Evolutionary conservation across 2,329 filamentous ascomycete genomes (phyloP).

Genomic region (Penicillium aurantiogriseum): DNA sequence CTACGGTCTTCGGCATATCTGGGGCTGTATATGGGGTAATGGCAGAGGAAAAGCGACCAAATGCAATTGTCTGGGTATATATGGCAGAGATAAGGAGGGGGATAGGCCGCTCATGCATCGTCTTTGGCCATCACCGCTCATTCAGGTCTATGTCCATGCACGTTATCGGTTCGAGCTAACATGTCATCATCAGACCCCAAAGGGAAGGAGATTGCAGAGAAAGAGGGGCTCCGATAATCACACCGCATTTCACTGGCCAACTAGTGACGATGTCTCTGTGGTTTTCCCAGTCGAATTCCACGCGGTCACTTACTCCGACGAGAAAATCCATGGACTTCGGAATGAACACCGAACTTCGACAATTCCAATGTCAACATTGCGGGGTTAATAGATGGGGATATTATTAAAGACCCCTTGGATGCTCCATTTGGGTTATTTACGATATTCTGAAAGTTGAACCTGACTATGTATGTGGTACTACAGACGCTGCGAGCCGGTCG

Average conservation of each 20-base stretch:
- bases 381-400: neutral
- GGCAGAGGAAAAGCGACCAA: too few species aligned
- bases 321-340: neutral
- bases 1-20: too few species aligned
- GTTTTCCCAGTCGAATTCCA: neutral
- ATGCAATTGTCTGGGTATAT: too few species aligned
- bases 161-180: neutral
- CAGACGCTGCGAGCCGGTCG: too few species aligned
- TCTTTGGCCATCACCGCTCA: too few species aligned
- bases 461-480: too few species aligned
- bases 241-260: neutral
- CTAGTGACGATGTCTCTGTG: neutral
- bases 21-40: too few species aligned
- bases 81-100: too few species aligned
- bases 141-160: too few species aligned
- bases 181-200: neutral
- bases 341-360: neutral
- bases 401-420: neutral
- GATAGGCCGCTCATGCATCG: too few species aligned
- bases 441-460: too few species aligned
- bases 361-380: neutral
- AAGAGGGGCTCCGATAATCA: neutral
- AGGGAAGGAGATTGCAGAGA: neutral
- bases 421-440: neutral
- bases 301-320: too few species aligned